Conservation (phyloP, 2,329 filamentous ascomycete genomes). For the Fusarium clavum region DNA sequence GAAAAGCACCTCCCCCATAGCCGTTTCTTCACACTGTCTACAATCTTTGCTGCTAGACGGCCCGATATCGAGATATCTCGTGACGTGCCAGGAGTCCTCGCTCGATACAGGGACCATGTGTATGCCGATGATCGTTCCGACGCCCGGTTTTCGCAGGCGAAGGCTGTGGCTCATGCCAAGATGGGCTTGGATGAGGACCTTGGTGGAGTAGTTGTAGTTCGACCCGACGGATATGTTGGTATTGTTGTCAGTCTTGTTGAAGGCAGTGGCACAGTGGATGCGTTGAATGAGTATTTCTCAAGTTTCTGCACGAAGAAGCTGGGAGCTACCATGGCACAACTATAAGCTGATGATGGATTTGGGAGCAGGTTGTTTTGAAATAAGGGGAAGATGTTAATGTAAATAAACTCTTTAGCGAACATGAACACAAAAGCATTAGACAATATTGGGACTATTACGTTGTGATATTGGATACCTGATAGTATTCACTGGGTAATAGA, state of each 20-base stretch:
- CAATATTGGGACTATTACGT: background rate
- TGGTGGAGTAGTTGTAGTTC: conserved; percentile 84
- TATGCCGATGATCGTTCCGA: conserved; percentile 89
- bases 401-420: conserved; percentile 8
- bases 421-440: background rate
- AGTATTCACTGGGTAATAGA: background rate
- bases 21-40: conserved; percentile 81
- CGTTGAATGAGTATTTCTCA: conserved; percentile 84
- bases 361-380: background rate
- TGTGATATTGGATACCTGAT: background rate
- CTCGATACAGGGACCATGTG: conserved; percentile 82
- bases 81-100: conserved; percentile 76
- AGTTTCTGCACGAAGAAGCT: conserved; percentile 74
- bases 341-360: conserved; percentile 26
- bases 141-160: conserved; percentile 73
- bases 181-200: conserved; percentile 80
- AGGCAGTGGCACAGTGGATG: conserved; percentile 82
- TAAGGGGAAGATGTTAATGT: background rate
- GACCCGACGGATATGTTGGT: conserved; percentile 89
- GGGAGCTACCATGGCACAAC: conserved; percentile 49
- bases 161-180: conserved; percentile 84
- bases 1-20: conserved; percentile 89
- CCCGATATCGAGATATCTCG: conserved; percentile 77
- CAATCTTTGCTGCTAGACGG: conserved; percentile 77
- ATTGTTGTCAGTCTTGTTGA: conserved; percentile 79